Base-by-base conservation (phyloP, 208 protist genomes). In the Crithidia mellificae region DNA sequence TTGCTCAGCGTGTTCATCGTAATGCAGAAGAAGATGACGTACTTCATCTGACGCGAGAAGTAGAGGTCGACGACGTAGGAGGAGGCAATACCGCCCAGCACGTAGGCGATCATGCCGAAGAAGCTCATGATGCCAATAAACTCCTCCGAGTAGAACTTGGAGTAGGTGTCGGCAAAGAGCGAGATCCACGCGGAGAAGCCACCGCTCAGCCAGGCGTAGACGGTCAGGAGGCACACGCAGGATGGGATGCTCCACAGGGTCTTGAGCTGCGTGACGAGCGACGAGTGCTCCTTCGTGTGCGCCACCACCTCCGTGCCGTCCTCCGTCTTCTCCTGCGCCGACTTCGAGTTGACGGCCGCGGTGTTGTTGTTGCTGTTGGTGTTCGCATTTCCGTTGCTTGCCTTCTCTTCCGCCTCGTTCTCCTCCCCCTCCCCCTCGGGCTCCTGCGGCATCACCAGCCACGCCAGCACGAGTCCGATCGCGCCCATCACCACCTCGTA, bases 71-170 rank as follows among this genome's bases (percentile, higher is more conserved):
- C 85, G 2, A 92, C 65, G 57, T 85, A 88, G 8, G 86, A 90
- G 25, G 87, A 91, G n/a, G 83, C 39, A 50, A 95, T 73, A 62
- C 90, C 90, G 12, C 90, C 87, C 12, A 62, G 29, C 46, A 93
- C 86, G 78, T 92, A 95, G 44, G 83, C 71, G 29, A 87, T 71
- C 83, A 91, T 93, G 63, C 83, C 85, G 11, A 78, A 85, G 69
- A 93, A 95, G 75, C 85, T 90, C 85, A 95, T 92, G 44, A 87
- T 51, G 29, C 90, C 90, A 61, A 95, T 92, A 75, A 95, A 93
- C 51, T 67, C 58, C 44, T 88, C 81, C 8, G 59, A 70, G 56
- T 83, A 91, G 65, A 83, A 84, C 41, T 76, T 70, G 14, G 79
- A 74, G 61, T 91, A 91, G 19, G 84, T 93, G 15, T 76, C 90